Evolutionary conservation across 495 filamentous ascomycete species (phyloP).

Genomic region (Friedmanniomyces endolithicus): DNA sequence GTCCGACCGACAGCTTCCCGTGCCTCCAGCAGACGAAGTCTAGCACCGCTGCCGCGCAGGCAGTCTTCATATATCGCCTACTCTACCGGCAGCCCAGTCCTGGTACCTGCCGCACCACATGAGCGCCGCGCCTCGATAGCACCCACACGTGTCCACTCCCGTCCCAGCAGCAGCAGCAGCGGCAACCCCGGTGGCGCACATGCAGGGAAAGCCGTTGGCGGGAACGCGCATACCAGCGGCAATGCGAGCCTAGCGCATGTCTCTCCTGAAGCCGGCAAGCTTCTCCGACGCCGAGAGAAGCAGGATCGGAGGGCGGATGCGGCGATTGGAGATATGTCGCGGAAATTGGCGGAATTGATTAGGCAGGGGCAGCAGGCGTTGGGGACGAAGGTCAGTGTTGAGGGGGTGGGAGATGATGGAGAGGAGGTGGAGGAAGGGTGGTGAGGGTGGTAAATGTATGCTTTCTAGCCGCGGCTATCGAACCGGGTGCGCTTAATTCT

Average conservation of each 20-base stretch:
- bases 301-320: slow-evolving; percentile 70
- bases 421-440: slow-evolving; percentile 20
- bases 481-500: too few species aligned
- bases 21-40: slow-evolving; percentile 18
- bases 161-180: neutral
- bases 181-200: neutral
- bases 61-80: slow-evolving; percentile 36
- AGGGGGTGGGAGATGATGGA: slow-evolving; percentile 19
- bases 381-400: slow-evolving; percentile 63
- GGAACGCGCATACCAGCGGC: neutral
- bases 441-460: too few species aligned
- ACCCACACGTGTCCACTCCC: slow-evolving; percentile 1
- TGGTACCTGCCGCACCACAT: neutral
- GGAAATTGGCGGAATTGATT: slow-evolving; percentile 71
- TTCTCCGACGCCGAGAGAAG: slow-evolving; percentile 51
- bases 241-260: slow-evolving; percentile 5
- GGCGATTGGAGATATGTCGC: slow-evolving; percentile 63
- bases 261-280: slow-evolving; percentile 48
- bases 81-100: slow-evolving; percentile 8
- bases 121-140: slow-evolving; percentile 12
- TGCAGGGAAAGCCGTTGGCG: neutral
- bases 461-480: too few species aligned
- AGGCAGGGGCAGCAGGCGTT: slow-evolving; percentile 75
- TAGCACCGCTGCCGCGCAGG: slow-evolving; percentile 25
- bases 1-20: neutral